Base-by-base conservation (phyloP, 495 filamentous ascomycete genomes). In the Hyaloscypha finlandica region DNA sequence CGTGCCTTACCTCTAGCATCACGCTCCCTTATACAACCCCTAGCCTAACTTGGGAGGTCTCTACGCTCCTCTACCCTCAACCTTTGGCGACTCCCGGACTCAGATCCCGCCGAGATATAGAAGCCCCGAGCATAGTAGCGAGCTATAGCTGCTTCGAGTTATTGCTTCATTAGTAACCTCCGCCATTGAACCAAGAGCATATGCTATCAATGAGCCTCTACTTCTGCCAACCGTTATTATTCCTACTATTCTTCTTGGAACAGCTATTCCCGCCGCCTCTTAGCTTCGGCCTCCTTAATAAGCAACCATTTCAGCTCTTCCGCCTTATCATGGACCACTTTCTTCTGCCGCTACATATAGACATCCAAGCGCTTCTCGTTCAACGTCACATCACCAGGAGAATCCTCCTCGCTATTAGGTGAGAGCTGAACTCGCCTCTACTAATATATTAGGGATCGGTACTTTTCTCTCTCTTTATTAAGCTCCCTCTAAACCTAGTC, bases 151-250 rank as follows among this genome's bases (percentile, higher is more conserved):
- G 51, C 51, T 54, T 54, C 19, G 25, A 54, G 51, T 54, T 54
- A 14, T 54, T 54, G 51, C 51, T 54, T 54, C 25, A 54, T 54
- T 54, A 54, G 51, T 14, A 54, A 54, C 51, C 51, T 54, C 51
- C 51, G 16, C 16, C 51, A 14, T 29, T 14, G 51, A 54, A 54
- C 25, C 51, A 54, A 54, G 51, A 54, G 51, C 51, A 54, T 54
- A 20, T 54, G 51, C 51, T 54, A 14, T 54, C 16, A 14, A 54
- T 14, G 51, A 54, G 51, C 51, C 51, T 54, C 51, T 54, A 14
- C 51, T 54, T 54, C 51, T 54, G 51, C 51, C 51, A 54, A 29
- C 51, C 16, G 51, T 29, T 29, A 19, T 54, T 54, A 4, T 54
- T n/a, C 51, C 51, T 29, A 14, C 51, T 29, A 14, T 19, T 29